Evolutionary conservation across 495 filamentous ascomycete species (phyloP).

Genomic region (Aspergillus ellipticus): DNA sequence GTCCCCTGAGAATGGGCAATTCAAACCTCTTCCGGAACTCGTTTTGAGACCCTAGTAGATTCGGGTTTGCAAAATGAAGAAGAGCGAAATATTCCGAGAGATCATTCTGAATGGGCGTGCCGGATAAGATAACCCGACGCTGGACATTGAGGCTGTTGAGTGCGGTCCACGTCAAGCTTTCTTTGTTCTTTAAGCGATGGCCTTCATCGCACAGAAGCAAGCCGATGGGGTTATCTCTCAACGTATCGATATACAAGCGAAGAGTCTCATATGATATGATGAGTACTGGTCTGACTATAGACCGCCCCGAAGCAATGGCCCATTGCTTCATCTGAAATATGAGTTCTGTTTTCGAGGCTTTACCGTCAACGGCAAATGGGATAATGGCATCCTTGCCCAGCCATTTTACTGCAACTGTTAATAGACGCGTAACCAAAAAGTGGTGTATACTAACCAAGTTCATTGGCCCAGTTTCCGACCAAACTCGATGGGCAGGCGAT

Average conservation of each 20-base stretch:
- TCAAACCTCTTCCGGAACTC: conserved; percentile 97
- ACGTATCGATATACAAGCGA: conserved; percentile 81
- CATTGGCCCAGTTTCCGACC: conserved; percentile 97
- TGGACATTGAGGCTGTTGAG: conserved; percentile 87
- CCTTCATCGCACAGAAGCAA: conserved; percentile 97
- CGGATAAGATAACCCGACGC: conserved; percentile 89
- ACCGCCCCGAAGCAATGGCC: conserved; percentile 82
- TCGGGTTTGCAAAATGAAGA: conserved; percentile 95
- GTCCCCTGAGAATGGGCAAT: conserved; percentile 84
- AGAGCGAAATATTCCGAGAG: conserved; percentile 96
- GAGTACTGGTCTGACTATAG: conserved; percentile 94
- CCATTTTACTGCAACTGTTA: conserved; percentile 68
- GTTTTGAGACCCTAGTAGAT: conserved; percentile 77
- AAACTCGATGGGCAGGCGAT: conserved; percentile 98
- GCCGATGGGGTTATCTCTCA: conserved; percentile 83
- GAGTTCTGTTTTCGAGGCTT: conserved; percentile 90
- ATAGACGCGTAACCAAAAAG: not conserved
- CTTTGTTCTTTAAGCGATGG: conserved; percentile 96
- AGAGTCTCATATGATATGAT: conserved; percentile 99
- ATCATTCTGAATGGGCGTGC: conserved; percentile 97
- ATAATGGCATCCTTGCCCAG: conserved; percentile 85
- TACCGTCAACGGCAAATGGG: conserved; percentile 96
- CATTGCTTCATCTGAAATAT: conserved; percentile 88
- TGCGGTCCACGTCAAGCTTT: conserved; percentile 89
- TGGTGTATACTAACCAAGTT: conserved; percentile 46